A percentile compares a stretch with the other conserved stretches of the same genome.
These are phyloP conservation scores for Amanita polypyramis DNA, from an alignment of 768 basidiomycete genomes.

Conservation along the genomic window DNA sequence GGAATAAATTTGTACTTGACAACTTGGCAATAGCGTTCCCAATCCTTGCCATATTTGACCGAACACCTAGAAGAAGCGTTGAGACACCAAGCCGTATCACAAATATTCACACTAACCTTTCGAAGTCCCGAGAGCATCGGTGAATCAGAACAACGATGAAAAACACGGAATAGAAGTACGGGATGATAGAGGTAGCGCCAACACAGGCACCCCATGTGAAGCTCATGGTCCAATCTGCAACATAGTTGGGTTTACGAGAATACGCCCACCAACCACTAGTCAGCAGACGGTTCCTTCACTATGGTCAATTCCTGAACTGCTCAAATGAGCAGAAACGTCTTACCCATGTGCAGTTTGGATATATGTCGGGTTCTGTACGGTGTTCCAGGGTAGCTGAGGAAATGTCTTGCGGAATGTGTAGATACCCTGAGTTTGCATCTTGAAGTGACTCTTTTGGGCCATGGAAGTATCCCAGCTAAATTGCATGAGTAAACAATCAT, in stretches of 20 bases:
- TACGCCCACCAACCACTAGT: slow-evolving; percentile 92
- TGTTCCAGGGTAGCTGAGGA: slow-evolving; percentile 83
- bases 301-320: not conserved
- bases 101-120: slow-evolving; percentile 41
- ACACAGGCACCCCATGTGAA: slow-evolving; percentile 78
- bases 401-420: slow-evolving; percentile 81
- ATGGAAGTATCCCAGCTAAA: slow-evolving; percentile 85
- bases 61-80: slow-evolving; percentile 44
- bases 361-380: slow-evolving; percentile 76
- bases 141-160: slow-evolving; percentile 91
- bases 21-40: slow-evolving; percentile 80
- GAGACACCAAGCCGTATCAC: not conserved
- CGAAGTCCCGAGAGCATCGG: slow-evolving; percentile 89
- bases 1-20: slow-evolving; percentile 92
- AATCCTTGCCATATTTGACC: slow-evolving; percentile 89
- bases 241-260: slow-evolving; percentile 94
- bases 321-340: slow-evolving; percentile 7
- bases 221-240: slow-evolving; percentile 85
- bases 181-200: slow-evolving; percentile 70
- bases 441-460: slow-evolving; percentile 96
- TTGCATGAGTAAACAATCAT: slow-evolving; percentile 3
- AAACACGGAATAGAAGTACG: slow-evolving; percentile 95
- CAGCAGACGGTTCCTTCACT: slow-evolving; percentile 70
- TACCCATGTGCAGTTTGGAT: slow-evolving; percentile 94
- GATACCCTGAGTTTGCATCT: slow-evolving; percentile 92